Percentiles rank a stretch among this genome's conserved stretches.
Evolutionary conservation across 768 basidiomycete species (phyloP).

Genomic region (Trichaptum fuscoviolaceum): DNA sequence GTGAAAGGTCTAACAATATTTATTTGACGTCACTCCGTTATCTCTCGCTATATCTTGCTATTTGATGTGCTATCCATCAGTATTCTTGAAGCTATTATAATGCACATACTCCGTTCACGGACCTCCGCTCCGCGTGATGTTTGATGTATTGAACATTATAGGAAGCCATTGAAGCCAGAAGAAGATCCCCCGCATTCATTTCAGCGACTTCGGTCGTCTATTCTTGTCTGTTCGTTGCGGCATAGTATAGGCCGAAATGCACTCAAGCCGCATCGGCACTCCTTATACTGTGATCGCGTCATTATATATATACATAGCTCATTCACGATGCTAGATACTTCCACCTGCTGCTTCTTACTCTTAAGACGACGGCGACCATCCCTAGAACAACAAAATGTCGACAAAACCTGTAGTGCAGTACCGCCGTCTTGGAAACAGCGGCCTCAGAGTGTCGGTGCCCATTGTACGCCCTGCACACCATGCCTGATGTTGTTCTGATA

Average conservation of each 20-base stretch:
- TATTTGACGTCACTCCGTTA: neutral
- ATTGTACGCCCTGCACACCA: slow-evolving; percentile 15
- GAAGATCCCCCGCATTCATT: neutral
- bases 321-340: neutral
- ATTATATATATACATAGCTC: neutral
- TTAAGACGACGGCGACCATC: neutral
- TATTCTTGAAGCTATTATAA: neutral
- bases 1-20: neutral
- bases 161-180: neutral
- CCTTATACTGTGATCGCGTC: neutral
- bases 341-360: neutral
- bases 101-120: neutral
- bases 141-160: neutral
- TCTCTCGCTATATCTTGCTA: neutral
- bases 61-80: neutral
- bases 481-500: neutral
- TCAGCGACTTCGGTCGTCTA: no score
- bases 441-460: slow-evolving; percentile 30
- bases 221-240: no score
- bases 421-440: slow-evolving; percentile 26
- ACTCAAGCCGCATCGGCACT: no score
- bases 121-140: neutral
- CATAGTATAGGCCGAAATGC: no score
- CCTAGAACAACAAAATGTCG: neutral
- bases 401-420: slow-evolving; percentile 19